These are phyloP conservation scores for Candida nemodendra DNA, from an alignment of 805 yeast species.

Conservation along the genomic window DNA sequence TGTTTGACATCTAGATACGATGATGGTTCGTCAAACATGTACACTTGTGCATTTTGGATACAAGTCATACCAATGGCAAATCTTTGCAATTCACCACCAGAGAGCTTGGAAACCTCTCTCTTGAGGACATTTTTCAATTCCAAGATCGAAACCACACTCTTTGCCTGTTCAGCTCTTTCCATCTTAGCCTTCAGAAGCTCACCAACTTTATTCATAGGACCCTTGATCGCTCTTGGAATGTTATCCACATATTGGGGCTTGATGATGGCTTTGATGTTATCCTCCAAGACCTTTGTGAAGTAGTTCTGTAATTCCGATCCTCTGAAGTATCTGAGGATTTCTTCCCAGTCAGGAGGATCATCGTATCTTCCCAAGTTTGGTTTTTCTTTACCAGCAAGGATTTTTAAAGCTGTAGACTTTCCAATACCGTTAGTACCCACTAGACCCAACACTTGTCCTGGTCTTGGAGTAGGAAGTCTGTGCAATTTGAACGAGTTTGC, in stretches of 20 bases:
- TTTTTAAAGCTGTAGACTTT: conserved; percentile 94
- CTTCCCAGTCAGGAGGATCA: conserved; percentile 98
- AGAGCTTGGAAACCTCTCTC: conserved; percentile 85
- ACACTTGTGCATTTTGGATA: conserved; percentile 91
- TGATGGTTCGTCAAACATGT: conserved; percentile 99
- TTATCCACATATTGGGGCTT: conserved; percentile 99
- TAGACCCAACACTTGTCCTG: conserved; percentile 96
- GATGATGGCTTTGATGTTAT: conserved; percentile 91
- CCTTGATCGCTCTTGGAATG: conserved; percentile 93
- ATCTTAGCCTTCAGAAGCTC: conserved; percentile 73
- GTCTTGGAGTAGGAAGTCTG: conserved; percentile 97
- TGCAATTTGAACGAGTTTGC: conserved; percentile 97
- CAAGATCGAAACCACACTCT: conserved; percentile 62
- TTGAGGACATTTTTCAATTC: conserved; percentile 74
- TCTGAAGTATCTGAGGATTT: conserved; percentile 84
- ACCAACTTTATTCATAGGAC: conserved; percentile 84
- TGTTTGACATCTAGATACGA: conserved; percentile 98
- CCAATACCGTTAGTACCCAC: conserved; percentile 99
- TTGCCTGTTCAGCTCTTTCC: conserved; percentile 68
- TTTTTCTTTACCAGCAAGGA: conserved; percentile 94
- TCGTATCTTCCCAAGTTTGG: conserved; percentile 94
- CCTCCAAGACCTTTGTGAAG: conserved; percentile 91
- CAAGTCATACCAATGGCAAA: conserved; percentile 98
- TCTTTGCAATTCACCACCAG: conserved; percentile 99
- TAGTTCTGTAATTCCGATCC: conserved; percentile 97